Evolutionary conservation across 352 stramenopile genomes (phyloP).

Genomic region (Phytophthora pinifolia): DNA sequence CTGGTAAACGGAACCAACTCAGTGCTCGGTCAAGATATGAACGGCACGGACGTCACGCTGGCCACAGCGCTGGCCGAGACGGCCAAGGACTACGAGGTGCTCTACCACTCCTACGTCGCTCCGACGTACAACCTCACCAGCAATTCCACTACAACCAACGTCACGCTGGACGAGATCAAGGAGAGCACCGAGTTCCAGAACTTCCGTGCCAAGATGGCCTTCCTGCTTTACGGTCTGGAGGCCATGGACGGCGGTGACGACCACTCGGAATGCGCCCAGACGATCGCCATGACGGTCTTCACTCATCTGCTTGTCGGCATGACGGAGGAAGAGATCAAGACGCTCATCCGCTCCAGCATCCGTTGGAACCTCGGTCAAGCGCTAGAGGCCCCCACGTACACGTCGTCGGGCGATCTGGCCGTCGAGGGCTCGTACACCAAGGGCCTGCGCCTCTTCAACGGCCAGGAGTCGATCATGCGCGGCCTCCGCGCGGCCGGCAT

Average conservation of each 20-base stretch:
- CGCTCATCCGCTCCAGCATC: slow-evolving; percentile 46
- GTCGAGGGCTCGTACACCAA: slow-evolving; percentile 52
- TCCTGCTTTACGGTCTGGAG: slow-evolving; percentile 50
- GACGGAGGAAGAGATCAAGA: slow-evolving; percentile 50
- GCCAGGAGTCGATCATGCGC: slow-evolving; percentile 60
- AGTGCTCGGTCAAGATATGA: slow-evolving; percentile 43
- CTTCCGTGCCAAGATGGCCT: slow-evolving; percentile 58
- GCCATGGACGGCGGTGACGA: slow-evolving; percentile 46
- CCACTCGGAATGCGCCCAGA: slow-evolving; percentile 36
- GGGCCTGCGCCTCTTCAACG: slow-evolving; percentile 59
- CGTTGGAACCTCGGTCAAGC: slow-evolving; percentile 49
- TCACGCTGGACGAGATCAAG: slow-evolving; percentile 40
- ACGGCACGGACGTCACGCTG: slow-evolving; percentile 45
- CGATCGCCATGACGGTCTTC: slow-evolving; percentile 59
- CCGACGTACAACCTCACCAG: slow-evolving; percentile 45
- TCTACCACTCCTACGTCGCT: slow-evolving; percentile 57
- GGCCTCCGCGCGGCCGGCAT: slow-evolving; percentile 39
- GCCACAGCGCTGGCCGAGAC: slow-evolving; percentile 31
- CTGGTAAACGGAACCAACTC: slow-evolving; percentile 44
- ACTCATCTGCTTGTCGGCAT: slow-evolving; percentile 57
- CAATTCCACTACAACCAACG: slow-evolving; percentile 12
- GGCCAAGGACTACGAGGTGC: slow-evolving; percentile 46
- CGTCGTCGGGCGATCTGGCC: slow-evolving; percentile 33
- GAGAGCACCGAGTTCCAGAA: slow-evolving; percentile 47
- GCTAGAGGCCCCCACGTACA: slow-evolving; percentile 42